Base-by-base conservation (phyloP, 805 yeast species). In the Candida ipomoeae region DNA sequence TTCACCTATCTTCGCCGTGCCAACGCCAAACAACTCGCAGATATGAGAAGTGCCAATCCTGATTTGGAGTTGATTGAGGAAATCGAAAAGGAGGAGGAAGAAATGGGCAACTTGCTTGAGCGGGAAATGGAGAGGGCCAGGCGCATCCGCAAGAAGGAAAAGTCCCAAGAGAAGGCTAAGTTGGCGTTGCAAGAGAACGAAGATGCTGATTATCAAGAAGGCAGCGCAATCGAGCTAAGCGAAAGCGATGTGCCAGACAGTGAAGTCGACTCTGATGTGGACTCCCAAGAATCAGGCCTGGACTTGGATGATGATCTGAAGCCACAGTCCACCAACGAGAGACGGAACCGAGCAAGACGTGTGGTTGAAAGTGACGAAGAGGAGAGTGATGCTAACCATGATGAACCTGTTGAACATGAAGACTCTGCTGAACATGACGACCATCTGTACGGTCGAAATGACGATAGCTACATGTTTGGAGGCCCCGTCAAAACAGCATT, bases 121-220 rank as follows among this genome's bases (percentile, higher is more conserved):
- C 70, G 78, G 50, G 83, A 79, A 59, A 73, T 79, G 53, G 75
- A 74, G 50, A 70, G 83, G 55, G 78, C 69, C 14, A 63, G 72
- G 46, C 69, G 70, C 17, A 70, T 79, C 31, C 70, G 81, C 41
- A 70, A 68, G 54, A 64, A 68, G 49, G 81, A 77, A 53, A 71
- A 68, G 55, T 48, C 68, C 20, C 59, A 61, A 60, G 75, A 62
- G 60, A 69, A 54, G 60, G 80, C 69, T 5, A 67, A 65, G 40
- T 48, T 58, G 45, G 73, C 72, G 48, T 40, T 65, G 14, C 46
- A 62, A 6, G 58, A 49, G 2, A 47, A 50, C 36, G 40, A 43
- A 36, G 48, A 57, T 33, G 52, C 46, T 6, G 59, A 55, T 20
- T 61, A 57, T 37, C 55, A 48, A 3, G 59, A 54, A 10, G 32